phyloP scores from a whole-genome alignment of 805 yeast genomes.

The Candida tallmaniae region DNA sequence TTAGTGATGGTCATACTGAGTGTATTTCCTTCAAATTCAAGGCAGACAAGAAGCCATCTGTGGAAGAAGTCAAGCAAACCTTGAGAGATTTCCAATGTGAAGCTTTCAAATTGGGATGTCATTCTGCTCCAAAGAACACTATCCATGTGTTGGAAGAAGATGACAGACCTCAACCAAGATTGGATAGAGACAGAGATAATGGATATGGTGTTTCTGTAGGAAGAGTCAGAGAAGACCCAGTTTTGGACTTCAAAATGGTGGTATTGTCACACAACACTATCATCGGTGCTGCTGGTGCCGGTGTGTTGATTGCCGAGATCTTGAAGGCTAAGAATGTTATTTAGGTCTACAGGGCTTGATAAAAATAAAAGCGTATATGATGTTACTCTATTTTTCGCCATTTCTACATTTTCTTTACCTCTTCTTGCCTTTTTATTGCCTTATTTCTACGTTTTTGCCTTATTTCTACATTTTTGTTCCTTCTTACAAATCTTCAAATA shows the following conservation, averaged over 20 bases:
- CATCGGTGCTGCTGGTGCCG: slow-evolving; percentile 99
- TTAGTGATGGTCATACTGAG: slow-evolving; percentile 96
- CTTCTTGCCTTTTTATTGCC: too few species aligned
- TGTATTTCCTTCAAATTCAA: slow-evolving; percentile 85
- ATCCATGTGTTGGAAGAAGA: slow-evolving; percentile 87
- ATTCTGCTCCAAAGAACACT: slow-evolving; percentile 89
- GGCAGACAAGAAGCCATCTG: slow-evolving; percentile 76
- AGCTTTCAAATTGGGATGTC: slow-evolving; percentile 73
- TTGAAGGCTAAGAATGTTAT: slow-evolving; percentile 72
- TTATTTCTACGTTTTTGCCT: too few species aligned
- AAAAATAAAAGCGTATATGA: too few species aligned
- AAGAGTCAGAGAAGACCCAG: slow-evolving; percentile 88
- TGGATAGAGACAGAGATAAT: slow-evolving; percentile 91
- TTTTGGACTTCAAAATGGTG: slow-evolving; percentile 92
- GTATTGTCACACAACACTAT: slow-evolving; percentile 96
- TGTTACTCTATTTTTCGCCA: too few species aligned
- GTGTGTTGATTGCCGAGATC: slow-evolving; percentile 91
- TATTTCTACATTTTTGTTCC: too few species aligned
- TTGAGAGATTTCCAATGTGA: slow-evolving; percentile 77
- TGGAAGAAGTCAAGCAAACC: slow-evolving; percentile 70
- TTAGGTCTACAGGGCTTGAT: too few species aligned
- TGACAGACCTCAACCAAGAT: slow-evolving; percentile 96
- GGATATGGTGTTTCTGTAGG: slow-evolving; percentile 97
- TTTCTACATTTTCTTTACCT: too few species aligned
- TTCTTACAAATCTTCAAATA: too few species aligned